Percentiles rank a stretch among this genome's conserved stretches.
These are phyloP conservation scores for Tetrahymena thermophila DNA, from an alignment of 73 alveolate species.

Conservation along the genomic window DNA sequence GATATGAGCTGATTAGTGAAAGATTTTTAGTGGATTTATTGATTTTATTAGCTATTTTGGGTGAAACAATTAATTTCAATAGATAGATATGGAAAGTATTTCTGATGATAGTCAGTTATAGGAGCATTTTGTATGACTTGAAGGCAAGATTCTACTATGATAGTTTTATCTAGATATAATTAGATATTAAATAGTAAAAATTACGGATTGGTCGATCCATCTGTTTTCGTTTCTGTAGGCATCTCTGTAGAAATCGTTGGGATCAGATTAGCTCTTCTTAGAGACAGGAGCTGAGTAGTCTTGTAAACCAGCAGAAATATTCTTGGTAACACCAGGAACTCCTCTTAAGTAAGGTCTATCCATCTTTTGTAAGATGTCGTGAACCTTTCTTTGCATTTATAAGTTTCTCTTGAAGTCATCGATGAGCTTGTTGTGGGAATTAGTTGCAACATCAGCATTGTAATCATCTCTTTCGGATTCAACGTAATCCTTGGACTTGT, in stretches of 20 bases:
- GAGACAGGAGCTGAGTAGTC: slow-evolving; percentile 4
- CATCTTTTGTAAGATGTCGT: slow-evolving; percentile 10
- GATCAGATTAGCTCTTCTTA: slow-evolving; percentile 7
- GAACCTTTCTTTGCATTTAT: slow-evolving; percentile 15
- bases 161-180: not conserved
- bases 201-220: slow-evolving; percentile 35
- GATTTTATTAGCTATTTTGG: not conserved
- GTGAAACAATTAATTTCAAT: not conserved
- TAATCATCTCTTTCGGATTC: not conserved
- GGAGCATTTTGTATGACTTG: not conserved
- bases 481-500: not conserved
- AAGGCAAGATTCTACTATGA: not conserved
- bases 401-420: slow-evolving; percentile 24
- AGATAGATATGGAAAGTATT: not conserved
- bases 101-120: not conserved
- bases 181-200: not conserved
- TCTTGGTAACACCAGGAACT: slow-evolving; percentile 10
- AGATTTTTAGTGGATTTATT: not conserved
- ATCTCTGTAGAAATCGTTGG: not conserved
- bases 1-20: not conserved
- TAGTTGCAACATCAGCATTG: not conserved
- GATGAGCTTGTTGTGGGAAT: slow-evolving; percentile 9
- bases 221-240: slow-evolving; percentile 40
- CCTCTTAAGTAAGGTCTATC: slow-evolving; percentile 44
- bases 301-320: slow-evolving; percentile 26